phyloP scores from a whole-genome alignment of 116 monocot genomes.

The Thalassia testudinum region DNA sequence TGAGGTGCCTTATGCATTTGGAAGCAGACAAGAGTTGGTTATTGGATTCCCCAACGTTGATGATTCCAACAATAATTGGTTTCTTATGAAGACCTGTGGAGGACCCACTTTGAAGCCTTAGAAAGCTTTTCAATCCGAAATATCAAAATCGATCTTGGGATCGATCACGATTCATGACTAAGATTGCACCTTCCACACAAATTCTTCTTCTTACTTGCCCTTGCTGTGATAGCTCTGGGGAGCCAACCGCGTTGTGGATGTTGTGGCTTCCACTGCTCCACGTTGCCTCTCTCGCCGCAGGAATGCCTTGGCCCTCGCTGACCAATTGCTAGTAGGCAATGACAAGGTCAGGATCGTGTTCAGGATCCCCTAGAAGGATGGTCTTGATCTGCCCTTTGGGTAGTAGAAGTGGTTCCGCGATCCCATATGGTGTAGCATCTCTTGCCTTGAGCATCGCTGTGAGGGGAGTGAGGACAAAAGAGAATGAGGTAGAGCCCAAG shows the following conservation, averaged over 20 bases:
- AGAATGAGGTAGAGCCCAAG: neutral
- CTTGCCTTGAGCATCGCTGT: neutral
- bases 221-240: slow-evolving; percentile 20
- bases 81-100: too few species aligned
- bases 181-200: neutral
- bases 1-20: slow-evolving; percentile 85
- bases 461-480: neutral
- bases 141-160: too few species aligned
- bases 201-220: neutral
- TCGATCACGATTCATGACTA: neutral
- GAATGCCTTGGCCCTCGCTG: slow-evolving; percentile 1
- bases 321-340: neutral
- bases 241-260: slow-evolving; percentile 24
- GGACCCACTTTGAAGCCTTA: too few species aligned
- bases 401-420: slow-evolving; percentile 29
- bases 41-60: slow-evolving; percentile 75
- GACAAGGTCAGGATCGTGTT: neutral
- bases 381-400: slow-evolving; percentile 27
- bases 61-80: slow-evolving; percentile 94
- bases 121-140: too few species aligned
- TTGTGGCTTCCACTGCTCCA: slow-evolving; percentile 21
- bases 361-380: neutral
- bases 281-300: slow-evolving; percentile 29
- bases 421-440: neutral
- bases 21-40: slow-evolving; percentile 91